These are phyloP conservation scores for Leccinum fallax DNA, from an alignment of 1,284 basidiomycete genomes.

Conservation along the genomic window DNA sequence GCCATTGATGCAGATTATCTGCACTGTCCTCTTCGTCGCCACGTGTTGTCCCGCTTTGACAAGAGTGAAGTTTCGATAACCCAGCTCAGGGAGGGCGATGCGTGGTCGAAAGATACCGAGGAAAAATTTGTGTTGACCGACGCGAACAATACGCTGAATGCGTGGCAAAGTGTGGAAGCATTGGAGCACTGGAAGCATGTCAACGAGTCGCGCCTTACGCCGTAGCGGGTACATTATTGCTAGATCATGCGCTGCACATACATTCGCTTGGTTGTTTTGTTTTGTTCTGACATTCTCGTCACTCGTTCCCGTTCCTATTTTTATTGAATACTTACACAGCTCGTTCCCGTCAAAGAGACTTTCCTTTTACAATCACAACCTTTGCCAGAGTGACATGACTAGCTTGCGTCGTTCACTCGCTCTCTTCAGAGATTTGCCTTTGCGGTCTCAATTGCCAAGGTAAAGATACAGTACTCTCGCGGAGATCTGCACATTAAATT, in stretches of 20 bases:
- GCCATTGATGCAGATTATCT: conserved; percentile 60
- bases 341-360: not conserved
- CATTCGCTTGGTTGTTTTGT: not conserved
- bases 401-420: conserved; percentile 16
- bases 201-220: too few relatives aligned
- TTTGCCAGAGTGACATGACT: conserved; percentile 12
- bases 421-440: conserved; percentile 7
- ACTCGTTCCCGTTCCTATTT: not conserved
- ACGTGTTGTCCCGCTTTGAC: conserved; percentile 48
- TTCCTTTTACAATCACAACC: not conserved
- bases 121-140: conserved; percentile 59
- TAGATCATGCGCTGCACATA: too few relatives aligned
- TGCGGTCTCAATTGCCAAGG: conserved; percentile 4
- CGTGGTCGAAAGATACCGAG: conserved; percentile 40
- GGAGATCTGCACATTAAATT: conserved; percentile 20
- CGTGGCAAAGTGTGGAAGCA: conserved; percentile 62
- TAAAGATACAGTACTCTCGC: conserved; percentile 27
- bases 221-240: too few relatives aligned
- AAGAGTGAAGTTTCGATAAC: conserved; percentile 58
- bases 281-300: not conserved
- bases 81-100: conserved; percentile 43
- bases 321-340: too few relatives aligned
- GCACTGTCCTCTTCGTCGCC: conserved; percentile 63
- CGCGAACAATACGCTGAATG: conserved; percentile 56
- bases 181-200: conserved; percentile 69